Percentiles rank a stretch among this genome's conserved stretches.
These are phyloP conservation scores for Bremia lactucae DNA, from an alignment of 352 stramenopile species.

Conservation along the genomic window DNA sequence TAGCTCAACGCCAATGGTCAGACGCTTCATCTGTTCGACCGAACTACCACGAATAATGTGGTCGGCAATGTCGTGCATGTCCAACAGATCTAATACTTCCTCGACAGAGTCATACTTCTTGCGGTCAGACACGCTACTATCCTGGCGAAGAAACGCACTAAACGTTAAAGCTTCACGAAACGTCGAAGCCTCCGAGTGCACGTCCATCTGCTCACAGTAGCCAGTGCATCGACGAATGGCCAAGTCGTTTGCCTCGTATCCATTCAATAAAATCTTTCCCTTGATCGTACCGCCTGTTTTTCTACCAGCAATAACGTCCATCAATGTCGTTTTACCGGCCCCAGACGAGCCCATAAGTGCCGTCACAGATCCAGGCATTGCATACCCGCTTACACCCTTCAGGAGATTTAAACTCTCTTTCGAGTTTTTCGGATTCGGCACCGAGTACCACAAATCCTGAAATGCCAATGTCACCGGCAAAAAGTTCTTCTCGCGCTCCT, in stretches of 20 bases:
- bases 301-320: constrained; percentile 86
- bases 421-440: constrained; percentile 27
- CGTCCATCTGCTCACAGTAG: constrained; percentile 81
- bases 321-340: constrained; percentile 78
- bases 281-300: constrained; percentile 47
- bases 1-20: constrained; percentile 58
- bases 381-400: constrained; percentile 31
- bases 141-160: constrained; percentile 61
- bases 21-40: constrained; percentile 27
- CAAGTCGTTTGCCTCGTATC: constrained; percentile 28
- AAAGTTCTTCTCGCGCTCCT: constrained; percentile 27
- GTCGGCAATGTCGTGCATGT: constrained; percentile 26
- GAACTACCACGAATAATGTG: constrained; percentile 25
- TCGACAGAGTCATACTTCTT: constrained; percentile 28
- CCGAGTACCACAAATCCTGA: constrained; percentile 34
- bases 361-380: constrained; percentile 53
- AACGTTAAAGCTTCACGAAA: constrained; percentile 84
- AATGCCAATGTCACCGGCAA: constrained; percentile 29
- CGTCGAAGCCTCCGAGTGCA: constrained; percentile 78
- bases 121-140: constrained; percentile 13
- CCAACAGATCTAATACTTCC: constrained; percentile 23
- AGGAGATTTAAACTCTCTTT: constrained; percentile 52
- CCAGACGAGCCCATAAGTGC: constrained; percentile 78
- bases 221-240: constrained; percentile 36
- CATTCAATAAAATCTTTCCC: constrained; percentile 43